Evolutionary conservation across 306 rosid species (phyloP), one percentile per base, ranked within the genome.

Genomic region (Cucumis sativus): DNA sequence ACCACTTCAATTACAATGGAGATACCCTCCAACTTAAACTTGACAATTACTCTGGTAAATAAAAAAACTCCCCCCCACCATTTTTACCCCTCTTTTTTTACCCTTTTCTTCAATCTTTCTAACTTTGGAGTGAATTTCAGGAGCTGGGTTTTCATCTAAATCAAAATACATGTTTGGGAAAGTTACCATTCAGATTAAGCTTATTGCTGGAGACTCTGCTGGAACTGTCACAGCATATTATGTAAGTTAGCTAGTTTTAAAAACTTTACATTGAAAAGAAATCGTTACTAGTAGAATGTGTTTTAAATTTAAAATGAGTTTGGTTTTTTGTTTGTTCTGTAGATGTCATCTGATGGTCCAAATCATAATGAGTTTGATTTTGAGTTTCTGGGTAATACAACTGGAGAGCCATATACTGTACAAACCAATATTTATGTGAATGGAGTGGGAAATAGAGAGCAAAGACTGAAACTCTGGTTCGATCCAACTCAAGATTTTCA

Each of bases 311-410:
- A 6, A 52, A 52, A 52, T 16, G 57, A 16, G 3, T 47, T 12
- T 47, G 6, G 1, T 7, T 68, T 69, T 33, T 4, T 33, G 37
- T 33, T 35, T 4, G 2, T 73, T 15, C 55, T 41, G 55, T 60
- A 95, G 99, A 89, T 95, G 97, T 92, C 97, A 68, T 92, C 99
- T 18, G 99, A 95, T 5, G 99, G 99, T 2, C 78, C 96, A 49
- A 80, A 59, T 62, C 99, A 92, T 83, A 89, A 95, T 21, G 99
- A 95, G 74, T 92, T 95, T 74, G 99, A 95, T 81, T 95, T 90
- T 23, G 97, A 95, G 90, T 95, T 95, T 63, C 71, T 95, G 84
- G 99, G 99, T 18, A 95, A 95, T 80, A 84, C 93, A 7, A 92
- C 86, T 1, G 99, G 99, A 0, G 99, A 95, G 79, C 99, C 99